phyloP scores from a whole-genome alignment of 192 early-diverging fungal species.

The Dimargaris xerosporica region DNA sequence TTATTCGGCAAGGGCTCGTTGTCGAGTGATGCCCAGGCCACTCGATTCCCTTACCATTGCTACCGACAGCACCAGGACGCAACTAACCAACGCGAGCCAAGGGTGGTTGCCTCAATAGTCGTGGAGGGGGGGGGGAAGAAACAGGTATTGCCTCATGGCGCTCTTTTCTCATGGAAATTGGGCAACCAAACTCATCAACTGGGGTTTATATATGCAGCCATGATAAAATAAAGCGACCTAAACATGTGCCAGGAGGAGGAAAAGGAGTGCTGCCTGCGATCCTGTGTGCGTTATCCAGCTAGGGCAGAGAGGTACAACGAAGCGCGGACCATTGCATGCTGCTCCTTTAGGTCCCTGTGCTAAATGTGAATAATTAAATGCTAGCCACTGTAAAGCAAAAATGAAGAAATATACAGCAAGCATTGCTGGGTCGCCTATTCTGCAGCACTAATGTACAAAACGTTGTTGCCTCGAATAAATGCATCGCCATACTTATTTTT shows the following conservation, averaged over 20 bases:
- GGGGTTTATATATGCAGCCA: too few relatives aligned
- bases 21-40: too few relatives aligned
- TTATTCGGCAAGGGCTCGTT: too few relatives aligned
- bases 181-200: too few relatives aligned
- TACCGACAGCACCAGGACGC: not conserved
- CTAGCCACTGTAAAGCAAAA: not conserved
- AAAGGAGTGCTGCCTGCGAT: too few relatives aligned
- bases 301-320: too few relatives aligned
- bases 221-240: too few relatives aligned
- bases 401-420: not conserved
- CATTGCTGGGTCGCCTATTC: slow-evolving; percentile 13
- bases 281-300: too few relatives aligned
- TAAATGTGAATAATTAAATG: not conserved
- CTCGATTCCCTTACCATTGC: not conserved
- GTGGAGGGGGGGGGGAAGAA: not conserved
- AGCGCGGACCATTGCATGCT: too few relatives aligned
- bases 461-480: slow-evolving; percentile 96
- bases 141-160: not conserved
- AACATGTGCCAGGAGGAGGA: too few relatives aligned
- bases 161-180: not conserved
- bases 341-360: too few relatives aligned
- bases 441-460: slow-evolving; percentile 44
- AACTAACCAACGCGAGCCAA: not conserved
- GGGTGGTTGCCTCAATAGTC: not conserved
- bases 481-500: slow-evolving; percentile 90